Conservation (phyloP, 768 basidiomycete genomes). For the Phylloporus sp. region DNA sequence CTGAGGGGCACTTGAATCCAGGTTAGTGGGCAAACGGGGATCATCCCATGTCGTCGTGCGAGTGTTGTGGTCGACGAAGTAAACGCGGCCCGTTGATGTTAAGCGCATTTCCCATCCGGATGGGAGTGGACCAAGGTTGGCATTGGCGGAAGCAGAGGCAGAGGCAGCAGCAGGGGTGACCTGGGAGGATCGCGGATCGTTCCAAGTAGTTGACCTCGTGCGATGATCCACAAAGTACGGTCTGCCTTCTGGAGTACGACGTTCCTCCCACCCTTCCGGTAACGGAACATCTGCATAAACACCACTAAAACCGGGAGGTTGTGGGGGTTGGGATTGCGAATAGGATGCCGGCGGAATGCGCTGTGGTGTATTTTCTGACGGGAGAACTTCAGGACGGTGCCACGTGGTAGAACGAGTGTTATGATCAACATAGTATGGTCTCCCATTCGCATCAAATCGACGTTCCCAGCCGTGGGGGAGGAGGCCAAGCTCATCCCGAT, state of each 20-base stretch:
- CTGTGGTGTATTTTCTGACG: conserved; percentile 21
- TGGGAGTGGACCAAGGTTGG: conserved; percentile 76
- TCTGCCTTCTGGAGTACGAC: conserved; percentile 82
- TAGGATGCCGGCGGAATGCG: conserved; percentile 12
- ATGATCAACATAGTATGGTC: conserved; percentile 87
- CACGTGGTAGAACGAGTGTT: conserved; percentile 77
- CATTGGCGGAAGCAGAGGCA: conserved; percentile 40
- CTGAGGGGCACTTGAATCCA: conserved; percentile 89
- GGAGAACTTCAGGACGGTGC: conserved; percentile 48
- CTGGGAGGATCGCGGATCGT: conserved; percentile 66
- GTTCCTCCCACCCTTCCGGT: conserved; percentile 90
- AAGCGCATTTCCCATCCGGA: conserved; percentile 95
- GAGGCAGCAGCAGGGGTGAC: conserved; percentile 43
- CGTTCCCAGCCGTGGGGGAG: conserved; percentile 83
- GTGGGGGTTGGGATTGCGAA: conserved; percentile 18
- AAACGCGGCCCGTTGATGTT: conserved; percentile 77
- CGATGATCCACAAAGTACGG: conserved; percentile 74
- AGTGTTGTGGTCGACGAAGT: conserved; percentile 91
- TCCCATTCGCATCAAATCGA: conserved; percentile 57
- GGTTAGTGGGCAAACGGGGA: conserved; percentile 73
- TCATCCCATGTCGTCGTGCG: conserved; percentile 93
- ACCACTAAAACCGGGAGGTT: conserved; percentile 27
- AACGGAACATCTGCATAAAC: conserved; percentile 61
- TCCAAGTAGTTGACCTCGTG: conserved; percentile 86
- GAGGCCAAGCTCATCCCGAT: conserved; percentile 56